phyloP scores from a whole-genome alignment of 345 rosid genomes.

The Eucalyptus sideroxylon region DNA sequence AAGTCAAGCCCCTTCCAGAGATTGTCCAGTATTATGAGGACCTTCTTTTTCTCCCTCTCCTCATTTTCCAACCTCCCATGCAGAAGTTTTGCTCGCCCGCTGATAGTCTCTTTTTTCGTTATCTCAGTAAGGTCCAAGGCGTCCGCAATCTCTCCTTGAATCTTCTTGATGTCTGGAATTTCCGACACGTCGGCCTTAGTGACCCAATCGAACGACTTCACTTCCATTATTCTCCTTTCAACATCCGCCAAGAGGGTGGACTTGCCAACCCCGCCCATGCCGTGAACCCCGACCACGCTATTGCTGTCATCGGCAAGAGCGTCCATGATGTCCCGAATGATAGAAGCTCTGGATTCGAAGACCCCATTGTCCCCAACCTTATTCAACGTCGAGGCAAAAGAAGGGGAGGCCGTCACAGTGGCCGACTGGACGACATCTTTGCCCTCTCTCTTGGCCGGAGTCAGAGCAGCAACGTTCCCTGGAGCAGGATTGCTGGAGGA shows the following conservation, averaged over 20 bases:
- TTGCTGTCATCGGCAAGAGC: accelerated
- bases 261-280: not conserved
- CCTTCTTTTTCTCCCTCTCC: not conserved
- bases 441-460: not conserved
- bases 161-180: not conserved
- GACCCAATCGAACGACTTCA: not conserved
- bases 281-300: accelerated
- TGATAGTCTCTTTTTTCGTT: accelerated
- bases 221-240: accelerated
- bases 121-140: not conserved
- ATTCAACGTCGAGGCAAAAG: not conserved
- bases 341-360: accelerated
- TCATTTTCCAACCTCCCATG: accelerated
- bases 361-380: accelerated
- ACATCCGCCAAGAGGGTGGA: accelerated
- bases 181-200: not conserved
- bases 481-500: accelerated
- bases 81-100: accelerated
- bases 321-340: accelerated
- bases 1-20: not conserved
- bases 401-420: accelerated
- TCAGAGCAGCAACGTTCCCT: accelerated
- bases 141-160: not conserved
- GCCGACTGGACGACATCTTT: not conserved
- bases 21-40: not conserved